Percentiles rank a stretch among this genome's conserved stretches.
Evolutionary conservation across 257 asterid species (phyloP).

Genomic region (Perilla frutescens): DNA sequence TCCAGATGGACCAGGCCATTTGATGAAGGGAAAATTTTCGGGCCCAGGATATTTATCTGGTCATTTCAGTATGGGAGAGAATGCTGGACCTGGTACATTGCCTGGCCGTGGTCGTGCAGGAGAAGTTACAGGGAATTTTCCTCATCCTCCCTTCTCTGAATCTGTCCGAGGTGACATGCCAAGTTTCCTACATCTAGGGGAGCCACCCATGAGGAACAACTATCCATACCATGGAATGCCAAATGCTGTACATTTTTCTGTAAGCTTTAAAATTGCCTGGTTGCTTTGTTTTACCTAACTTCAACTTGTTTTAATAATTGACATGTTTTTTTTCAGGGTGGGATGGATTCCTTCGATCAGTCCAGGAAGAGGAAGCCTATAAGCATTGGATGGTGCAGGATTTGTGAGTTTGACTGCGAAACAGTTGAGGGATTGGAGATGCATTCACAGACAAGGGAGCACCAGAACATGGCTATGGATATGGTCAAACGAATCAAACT

Average conservation of each 20-base stretch:
- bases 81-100: slow-evolving; percentile 60
- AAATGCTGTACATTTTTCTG: slow-evolving; percentile 51
- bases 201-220: slow-evolving; percentile 68
- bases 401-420: slow-evolving; percentile 85
- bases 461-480: slow-evolving; percentile 87
- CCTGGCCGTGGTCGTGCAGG: slow-evolving; percentile 52
- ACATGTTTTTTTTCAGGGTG: slow-evolving; percentile 56
- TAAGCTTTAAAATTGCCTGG: slow-evolving; percentile 40
- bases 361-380: slow-evolving; percentile 70
- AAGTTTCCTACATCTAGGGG: slow-evolving; percentile 58
- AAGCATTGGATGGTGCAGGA: slow-evolving; percentile 87
- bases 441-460: slow-evolving; percentile 90
- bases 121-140: slow-evolving; percentile 54
- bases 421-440: slow-evolving; percentile 79
- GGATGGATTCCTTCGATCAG: slow-evolving; percentile 56
- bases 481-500: slow-evolving; percentile 73
- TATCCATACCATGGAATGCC: slow-evolving; percentile 60
- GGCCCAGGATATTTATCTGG: slow-evolving; percentile 56
- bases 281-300: slow-evolving; percentile 1
- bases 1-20: slow-evolving; percentile 56
- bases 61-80: slow-evolving; percentile 52
- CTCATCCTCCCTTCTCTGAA: slow-evolving; percentile 55
- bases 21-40: slow-evolving; percentile 51
- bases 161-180: slow-evolving; percentile 52
- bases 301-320: not conserved